Evolutionary conservation across 108 stramenopile species (phyloP), one percentile per base, ranked within the genome.

Genomic region (Aurantiochytrium sp.): DNA sequence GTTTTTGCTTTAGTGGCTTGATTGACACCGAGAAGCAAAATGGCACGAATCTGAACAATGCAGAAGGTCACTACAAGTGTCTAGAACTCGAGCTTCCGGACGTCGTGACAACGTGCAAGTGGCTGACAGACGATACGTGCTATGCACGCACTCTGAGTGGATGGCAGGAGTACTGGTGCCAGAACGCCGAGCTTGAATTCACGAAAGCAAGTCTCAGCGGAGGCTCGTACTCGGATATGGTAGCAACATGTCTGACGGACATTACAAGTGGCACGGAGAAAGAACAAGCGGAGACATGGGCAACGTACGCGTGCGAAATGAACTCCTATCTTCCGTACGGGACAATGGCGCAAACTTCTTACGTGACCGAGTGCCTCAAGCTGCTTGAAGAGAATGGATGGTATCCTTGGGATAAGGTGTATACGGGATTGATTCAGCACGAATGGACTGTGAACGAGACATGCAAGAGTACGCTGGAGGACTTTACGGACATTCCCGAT

Each of bases 271-370:
- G 76, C 8, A 28, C 76, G n/a, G 23, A 28, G 0, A 45, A 53
- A 2, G 49, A 83, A 45, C 45, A 83, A 23, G 23, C 51, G 23
- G 51, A 21, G n/a, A 83, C 76, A 12, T 83, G 76, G 76, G 51
- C 45, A 43, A 83, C 76, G n/a, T 83, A 83, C 49, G 76, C 51
- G 51, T 83, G 76, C 51, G 23, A 83, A 69, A 69, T 69, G 64
- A 69, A 69, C 64, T 69, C 64, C 14, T 12, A 16, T 12, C 25
- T 42, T 6, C 3, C 64, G 5, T 69, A 69, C 3, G 64, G 64
- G 21, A 42, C 35, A 12, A 10, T 23, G 10, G 0, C 64, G 0
- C 64, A 69, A 23, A 8, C 14, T 0, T 69, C 64, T 6, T 69
- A 69, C 64, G 64, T 69, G 25, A 69, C 25, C 4, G 64, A 69